Base-by-base conservation (phyloP, 2,329 filamentous ascomycete species). In the Claviceps monticola region DNA sequence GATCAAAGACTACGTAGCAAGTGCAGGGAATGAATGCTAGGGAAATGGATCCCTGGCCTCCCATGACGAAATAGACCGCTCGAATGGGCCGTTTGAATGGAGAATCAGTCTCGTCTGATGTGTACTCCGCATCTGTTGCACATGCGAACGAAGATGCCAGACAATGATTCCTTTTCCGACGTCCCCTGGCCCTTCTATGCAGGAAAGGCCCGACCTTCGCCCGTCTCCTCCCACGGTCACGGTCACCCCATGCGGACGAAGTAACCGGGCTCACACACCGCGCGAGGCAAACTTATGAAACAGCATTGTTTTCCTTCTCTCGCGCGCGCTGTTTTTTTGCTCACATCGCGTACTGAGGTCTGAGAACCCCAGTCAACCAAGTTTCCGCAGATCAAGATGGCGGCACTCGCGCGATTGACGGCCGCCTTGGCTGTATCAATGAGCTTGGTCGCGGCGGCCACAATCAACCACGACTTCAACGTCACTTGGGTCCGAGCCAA, bases 401-500 rank as follows among this genome's bases (percentile, higher is more conserved):
- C 53, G 19, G 41, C 53, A 54, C 38, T 59, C 47, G 53, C 38
- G 44, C 48, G 49, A 50, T 41, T 50, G 36, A 50, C 54, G 19
- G 54, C 54, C 29, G 44, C 54, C 44, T 50, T 55, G 17, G 52
- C 57, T 38, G 56, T 54, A 38, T 55, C 61, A 43, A 23, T 44
- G 16, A 46, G 51, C 54, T 37, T 58, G 48, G 58, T 55, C 11
- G 43, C 52, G 9, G 64, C 69, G 34, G 72, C 69, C 8, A 77
- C 72, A 0, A 68, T 82, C 51, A 74, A 69, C 4, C 78, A 83
- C 60, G 72, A 86, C 63, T 88, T 84, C 68, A 79, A 82, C 59
- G 73, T 88, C 56, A 78, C 75, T 53, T 89, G 86, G 85, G 79
- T 87, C 11, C 76, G 68, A 43, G 78, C 82, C 37, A 84, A 86